These are phyloP conservation scores for Starmerella riodocensis DNA, from an alignment of 805 yeast species.

Conservation along the genomic window DNA sequence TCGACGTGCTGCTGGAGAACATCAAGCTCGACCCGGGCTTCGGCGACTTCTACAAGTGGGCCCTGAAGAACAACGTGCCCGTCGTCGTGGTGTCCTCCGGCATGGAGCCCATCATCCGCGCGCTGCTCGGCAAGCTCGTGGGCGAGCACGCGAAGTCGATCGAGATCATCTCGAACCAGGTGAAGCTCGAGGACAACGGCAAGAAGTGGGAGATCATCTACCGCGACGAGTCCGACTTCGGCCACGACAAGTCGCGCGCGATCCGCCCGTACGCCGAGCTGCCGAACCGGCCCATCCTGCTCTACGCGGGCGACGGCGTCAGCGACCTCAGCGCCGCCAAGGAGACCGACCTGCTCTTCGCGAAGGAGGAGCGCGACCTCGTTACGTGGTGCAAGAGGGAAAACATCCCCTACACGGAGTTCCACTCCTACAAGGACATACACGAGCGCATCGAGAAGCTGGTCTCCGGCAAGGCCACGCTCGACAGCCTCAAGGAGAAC, in stretches of 20 bases:
- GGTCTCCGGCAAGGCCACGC: constrained; percentile 30
- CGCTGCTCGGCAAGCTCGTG: constrained; percentile 56
- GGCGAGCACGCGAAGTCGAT: constrained; percentile 66
- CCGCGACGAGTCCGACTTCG: constrained; percentile 75
- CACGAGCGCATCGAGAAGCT: constrained; percentile 46
- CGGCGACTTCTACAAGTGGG: constrained; percentile 67
- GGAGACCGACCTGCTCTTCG: constrained; percentile 86
- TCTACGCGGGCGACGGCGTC: constrained; percentile 97
- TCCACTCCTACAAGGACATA: constrained; percentile 64
- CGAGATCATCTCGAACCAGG: constrained; percentile 73
- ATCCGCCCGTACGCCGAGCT: constrained; percentile 38
- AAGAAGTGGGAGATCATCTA: constrained; percentile 68
- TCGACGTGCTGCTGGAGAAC: constrained; percentile 49
- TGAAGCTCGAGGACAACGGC: constrained; percentile 39
- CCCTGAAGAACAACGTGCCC: constrained; percentile 47
- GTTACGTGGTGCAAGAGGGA: constrained; percentile 72
- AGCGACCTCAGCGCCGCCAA: constrained; percentile 89
- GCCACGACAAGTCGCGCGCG: constrained; percentile 86
- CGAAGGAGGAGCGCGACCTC: constrained; percentile 83
- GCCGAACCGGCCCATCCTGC: constrained; percentile 46
- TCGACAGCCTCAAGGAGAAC: constrained; percentile 17
- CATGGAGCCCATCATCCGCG: constrained; percentile 81
- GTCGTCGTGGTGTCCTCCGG: constrained; percentile 83
- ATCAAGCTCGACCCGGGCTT: constrained; percentile 85
- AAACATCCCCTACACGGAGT: constrained; percentile 71